These are phyloP conservation scores for Didymella segeticola DNA, from an alignment of 2,329 filamentous ascomycete species.

Conservation along the genomic window DNA sequence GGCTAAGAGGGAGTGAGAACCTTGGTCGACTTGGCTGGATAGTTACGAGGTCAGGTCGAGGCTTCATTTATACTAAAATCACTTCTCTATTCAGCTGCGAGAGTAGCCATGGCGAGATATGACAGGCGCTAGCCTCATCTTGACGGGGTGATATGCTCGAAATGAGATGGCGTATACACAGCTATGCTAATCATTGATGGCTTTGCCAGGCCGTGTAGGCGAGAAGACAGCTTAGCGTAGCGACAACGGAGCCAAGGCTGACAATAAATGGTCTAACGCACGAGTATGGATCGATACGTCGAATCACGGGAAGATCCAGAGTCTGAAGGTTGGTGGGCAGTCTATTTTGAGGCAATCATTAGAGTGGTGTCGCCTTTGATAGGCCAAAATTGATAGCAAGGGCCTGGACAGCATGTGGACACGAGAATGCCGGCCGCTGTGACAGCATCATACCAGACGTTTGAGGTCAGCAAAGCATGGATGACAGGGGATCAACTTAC, in stretches of 20 bases:
- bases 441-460: slow-evolving; percentile 13
- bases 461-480: slow-evolving; percentile 12
- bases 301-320: neutral
- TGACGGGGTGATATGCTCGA: slow-evolving; percentile 1
- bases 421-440: slow-evolving; percentile 24
- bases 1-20: neutral
- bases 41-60: slow-evolving; percentile 18
- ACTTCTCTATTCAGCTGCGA: neutral
- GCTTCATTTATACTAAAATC: slow-evolving; percentile 13
- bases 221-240: neutral
- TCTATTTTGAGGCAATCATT: slow-evolving; percentile 4
- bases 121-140: neutral
- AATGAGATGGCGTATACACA: neutral
- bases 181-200: slow-evolving; percentile 5
- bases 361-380: neutral
- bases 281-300: slow-evolving; percentile 10
- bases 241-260: neutral
- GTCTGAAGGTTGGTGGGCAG: neutral
- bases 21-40: slow-evolving; percentile 11
- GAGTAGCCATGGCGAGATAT: neutral
- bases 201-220: slow-evolving; percentile 2
- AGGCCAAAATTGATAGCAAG: slow-evolving; percentile 20
- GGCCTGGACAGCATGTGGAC: slow-evolving; percentile 4
- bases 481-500: slow-evolving; percentile 8
- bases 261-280: slow-evolving; percentile 20